Conservation (phyloP, 2,329 filamentous ascomycete species). For the Colletotrichum noveboracense region DNA sequence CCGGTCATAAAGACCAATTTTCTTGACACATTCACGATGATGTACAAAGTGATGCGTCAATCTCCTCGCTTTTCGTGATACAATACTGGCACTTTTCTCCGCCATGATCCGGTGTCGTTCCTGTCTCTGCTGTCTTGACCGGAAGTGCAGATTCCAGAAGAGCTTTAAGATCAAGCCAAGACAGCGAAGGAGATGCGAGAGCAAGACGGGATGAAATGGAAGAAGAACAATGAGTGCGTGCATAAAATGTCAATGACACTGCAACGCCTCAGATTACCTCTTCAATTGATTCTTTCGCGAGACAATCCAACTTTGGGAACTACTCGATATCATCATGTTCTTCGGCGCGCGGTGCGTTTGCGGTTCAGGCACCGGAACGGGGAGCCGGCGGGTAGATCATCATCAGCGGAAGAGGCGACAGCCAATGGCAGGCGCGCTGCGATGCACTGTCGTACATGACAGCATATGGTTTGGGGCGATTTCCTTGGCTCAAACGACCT, state of each 20-base stretch:
- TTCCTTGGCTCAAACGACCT: constrained; percentile 13
- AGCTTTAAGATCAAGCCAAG: neutral
- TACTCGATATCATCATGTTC: neutral
- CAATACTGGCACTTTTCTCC: neutral
- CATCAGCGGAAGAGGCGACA: neutral
- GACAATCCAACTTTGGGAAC: neutral
- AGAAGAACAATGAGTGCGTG: neutral
- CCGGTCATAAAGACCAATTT: neutral
- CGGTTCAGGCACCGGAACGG: neutral
- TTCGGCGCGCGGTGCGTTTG: neutral
- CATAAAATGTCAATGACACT: neutral
- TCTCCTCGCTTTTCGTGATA: neutral
- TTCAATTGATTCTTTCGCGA: neutral
- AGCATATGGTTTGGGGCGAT: neutral
- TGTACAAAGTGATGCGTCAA: neutral
- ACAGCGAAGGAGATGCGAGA: neutral
- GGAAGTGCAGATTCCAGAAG: neutral
- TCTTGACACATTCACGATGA: neutral
- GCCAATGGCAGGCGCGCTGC: neutral
- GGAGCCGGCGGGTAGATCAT: neutral
- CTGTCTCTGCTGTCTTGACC: neutral
- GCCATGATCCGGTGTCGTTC: neutral
- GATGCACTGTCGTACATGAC: neutral
- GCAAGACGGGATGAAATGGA: neutral
- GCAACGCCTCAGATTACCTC: neutral